Percentiles rank a stretch among this genome's conserved stretches.
Evolutionary conservation across 495 filamentous ascomycete genomes (phyloP).

Genomic region (Aspergillus bertholletiae): DNA sequence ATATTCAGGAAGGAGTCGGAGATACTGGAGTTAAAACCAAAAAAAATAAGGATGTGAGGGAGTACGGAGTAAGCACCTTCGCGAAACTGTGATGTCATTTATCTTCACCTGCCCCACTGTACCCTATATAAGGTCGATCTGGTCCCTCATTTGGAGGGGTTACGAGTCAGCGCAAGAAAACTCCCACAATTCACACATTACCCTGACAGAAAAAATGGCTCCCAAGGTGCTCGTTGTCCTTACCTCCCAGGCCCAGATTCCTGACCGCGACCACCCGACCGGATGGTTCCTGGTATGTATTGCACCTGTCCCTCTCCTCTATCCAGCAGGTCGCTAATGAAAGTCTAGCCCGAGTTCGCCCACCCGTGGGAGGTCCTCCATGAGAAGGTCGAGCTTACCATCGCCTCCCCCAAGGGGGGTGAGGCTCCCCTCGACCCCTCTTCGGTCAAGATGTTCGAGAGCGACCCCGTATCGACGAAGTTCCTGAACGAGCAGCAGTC

Average conservation of each 20-base stretch:
- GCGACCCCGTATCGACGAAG: conserved; percentile 45
- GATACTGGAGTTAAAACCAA: not conserved
- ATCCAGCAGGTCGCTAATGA: not conserved
- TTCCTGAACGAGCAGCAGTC: conserved; percentile 52
- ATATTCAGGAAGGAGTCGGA: not conserved
- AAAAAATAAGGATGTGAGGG: not conserved
- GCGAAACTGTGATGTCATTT: not conserved
- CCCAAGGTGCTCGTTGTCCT: conserved; percentile 65
- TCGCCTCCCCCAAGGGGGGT: conserved; percentile 68
- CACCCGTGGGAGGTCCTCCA: conserved; percentile 63
- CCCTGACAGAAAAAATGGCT: conserved; percentile 22
- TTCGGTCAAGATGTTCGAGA: conserved; percentile 59
- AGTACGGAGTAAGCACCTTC: not conserved
- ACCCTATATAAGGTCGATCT: not conserved
- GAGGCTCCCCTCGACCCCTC: conserved; percentile 61
- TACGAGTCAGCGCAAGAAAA: not conserved
- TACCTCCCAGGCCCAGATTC: conserved; percentile 54
- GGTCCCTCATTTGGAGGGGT: not conserved
- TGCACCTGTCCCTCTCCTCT: not conserved
- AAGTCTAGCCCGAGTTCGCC: conserved; percentile 61
- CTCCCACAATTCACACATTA: not conserved
- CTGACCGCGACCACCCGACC: conserved; percentile 48
- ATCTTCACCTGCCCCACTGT: not conserved
- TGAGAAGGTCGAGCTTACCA: conserved; percentile 49
- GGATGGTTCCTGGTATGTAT: conserved; percentile 60